phyloP scores from a whole-genome alignment of 108 stramenopile genomes.

The Schizochytrium sp. region DNA sequence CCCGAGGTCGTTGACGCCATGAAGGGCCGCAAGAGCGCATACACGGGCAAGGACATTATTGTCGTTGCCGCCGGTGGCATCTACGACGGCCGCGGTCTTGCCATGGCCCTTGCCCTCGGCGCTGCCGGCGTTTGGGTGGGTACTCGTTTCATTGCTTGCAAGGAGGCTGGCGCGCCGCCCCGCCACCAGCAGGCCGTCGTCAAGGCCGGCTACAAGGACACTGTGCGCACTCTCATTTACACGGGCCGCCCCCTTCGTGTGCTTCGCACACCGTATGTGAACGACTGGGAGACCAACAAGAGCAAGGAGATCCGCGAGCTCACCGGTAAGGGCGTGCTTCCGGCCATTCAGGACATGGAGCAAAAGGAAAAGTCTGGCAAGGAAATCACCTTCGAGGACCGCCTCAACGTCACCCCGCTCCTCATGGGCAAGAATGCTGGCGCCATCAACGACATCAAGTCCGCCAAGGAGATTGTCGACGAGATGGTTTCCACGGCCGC shows the following conservation, averaged over 20 bases:
- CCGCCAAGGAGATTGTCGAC: conserved; percentile 12
- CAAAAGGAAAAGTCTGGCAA: conserved; percentile 6
- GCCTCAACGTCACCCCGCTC: not conserved
- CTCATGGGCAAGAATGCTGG: conserved; percentile 7
- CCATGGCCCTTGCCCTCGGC: conserved; percentile 12
- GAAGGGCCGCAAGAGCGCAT: not conserved
- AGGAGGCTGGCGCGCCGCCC: not conserved
- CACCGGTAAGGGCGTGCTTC: not conserved
- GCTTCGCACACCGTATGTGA: not conserved
- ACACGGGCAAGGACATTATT: not conserved
- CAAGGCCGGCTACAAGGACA: not conserved
- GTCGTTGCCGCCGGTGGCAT: conserved; percentile 20
- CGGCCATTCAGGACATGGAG: not conserved
- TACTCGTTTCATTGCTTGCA: not conserved
- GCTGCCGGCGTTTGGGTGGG: not conserved
- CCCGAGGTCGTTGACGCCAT: conserved; percentile 12
- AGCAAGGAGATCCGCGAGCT: conserved; percentile 14
- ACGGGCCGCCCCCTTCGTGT: conserved; percentile 8
- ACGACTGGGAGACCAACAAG: not conserved
- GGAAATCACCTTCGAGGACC: conserved; percentile 10
- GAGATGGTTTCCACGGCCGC: not conserved
- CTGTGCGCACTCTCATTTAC: not conserved
- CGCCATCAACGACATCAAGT: conserved; percentile 1
- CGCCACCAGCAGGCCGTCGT: not conserved
- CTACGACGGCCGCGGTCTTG: conserved; percentile 5